Conservation (phyloP, 768 basidiomycete species). For the Pleurotus cornucopiae region DNA sequence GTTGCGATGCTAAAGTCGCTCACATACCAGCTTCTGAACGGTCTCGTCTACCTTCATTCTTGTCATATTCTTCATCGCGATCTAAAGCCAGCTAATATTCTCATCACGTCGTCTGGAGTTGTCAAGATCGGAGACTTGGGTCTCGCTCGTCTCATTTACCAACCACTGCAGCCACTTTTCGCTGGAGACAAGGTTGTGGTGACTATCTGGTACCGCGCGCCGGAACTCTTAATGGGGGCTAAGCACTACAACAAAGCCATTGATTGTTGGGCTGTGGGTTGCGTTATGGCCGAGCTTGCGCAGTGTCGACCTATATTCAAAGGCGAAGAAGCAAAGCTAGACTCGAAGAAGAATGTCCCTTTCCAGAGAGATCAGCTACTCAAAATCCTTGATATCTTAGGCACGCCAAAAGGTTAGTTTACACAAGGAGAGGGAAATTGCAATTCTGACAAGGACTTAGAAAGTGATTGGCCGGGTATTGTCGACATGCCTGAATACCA, state of each 20-base stretch:
- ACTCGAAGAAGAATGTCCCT: slow-evolving; percentile 94
- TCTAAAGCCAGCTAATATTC: slow-evolving; percentile 97
- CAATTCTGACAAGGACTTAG: slow-evolving; percentile 31
- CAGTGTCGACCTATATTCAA: slow-evolving; percentile 97
- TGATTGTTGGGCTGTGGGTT: slow-evolving; percentile 97
- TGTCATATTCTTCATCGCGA: slow-evolving; percentile 96
- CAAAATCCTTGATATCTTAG: slow-evolving; percentile 94
- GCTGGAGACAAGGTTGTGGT: slow-evolving; percentile 98
- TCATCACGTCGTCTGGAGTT: slow-evolving; percentile 82
- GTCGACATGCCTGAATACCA: slow-evolving; percentile 85
- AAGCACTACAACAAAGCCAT: slow-evolving; percentile 97
- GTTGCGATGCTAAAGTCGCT: slow-evolving; percentile 85
- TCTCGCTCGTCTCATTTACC: slow-evolving; percentile 85
- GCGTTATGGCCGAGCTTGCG: slow-evolving; percentile 94
- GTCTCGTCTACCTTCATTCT: slow-evolving; percentile 91
- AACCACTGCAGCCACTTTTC: slow-evolving; percentile 88
- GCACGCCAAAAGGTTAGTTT: slow-evolving; percentile 75
- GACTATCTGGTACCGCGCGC: slow-evolving; percentile 99
- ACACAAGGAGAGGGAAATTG: no score
- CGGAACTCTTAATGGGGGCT: slow-evolving; percentile 92
- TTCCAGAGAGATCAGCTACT: slow-evolving; percentile 94
- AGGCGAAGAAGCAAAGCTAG: slow-evolving; percentile 97
- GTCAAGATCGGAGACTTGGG: slow-evolving; percentile 99
- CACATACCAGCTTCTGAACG: slow-evolving; percentile 91
- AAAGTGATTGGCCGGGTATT: slow-evolving; percentile 84